Evolutionary conservation across 1,284 basidiomycete genomes (phyloP), one percentile per base, ranked within the genome.

Genomic region (Takashimella tepidaria): DNA sequence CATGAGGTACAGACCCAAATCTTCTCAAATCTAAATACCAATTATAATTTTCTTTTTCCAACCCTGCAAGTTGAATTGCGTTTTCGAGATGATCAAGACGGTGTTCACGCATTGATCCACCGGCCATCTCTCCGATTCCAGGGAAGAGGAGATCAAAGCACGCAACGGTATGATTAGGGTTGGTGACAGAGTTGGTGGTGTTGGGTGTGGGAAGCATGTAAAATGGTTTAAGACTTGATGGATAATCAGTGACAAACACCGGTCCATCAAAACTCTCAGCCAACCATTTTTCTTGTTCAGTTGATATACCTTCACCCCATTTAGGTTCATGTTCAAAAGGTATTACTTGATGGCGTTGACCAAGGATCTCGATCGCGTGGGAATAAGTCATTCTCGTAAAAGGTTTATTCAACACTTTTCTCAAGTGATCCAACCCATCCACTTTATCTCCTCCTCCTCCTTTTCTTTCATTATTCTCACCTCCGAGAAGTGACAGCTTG

Each of bases 71-170:
- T 20, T 68, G 62, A 77, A 93, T 81, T 37, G 81, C 79, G 12
- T 64, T 67, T 51, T 78, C 69, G 26, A 96, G 77, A 6, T 79
- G 64, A 5, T 79, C 78, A n/a, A 80, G 63, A 21, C 90, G 80
- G 66, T 96, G 89, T 72, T 98, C 93, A 55, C 95, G 82, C 24
- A 98, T 77, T 21, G 89, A 92, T 1, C 95, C 95, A 3, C 95
- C 95, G 0, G 84, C 88, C 26, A 99, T 80, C 76, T 99, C 95
- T 5, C 95, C 95, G 0, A 93, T 77, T 11, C 81, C 76, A 0
- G 95, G 96, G 11, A 98, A 83, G 48, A 98, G 81, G 21, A 98
- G 80, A 72, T 98, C 95, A 68, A 98, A 97, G 75, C 93, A 97
- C 10, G 87, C 89, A 3, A 90, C 91, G 1, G 90, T 93, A 51